Evolutionary conservation across 169 alveolate species (phyloP).

Genomic region (Babesia ovata): DNA sequence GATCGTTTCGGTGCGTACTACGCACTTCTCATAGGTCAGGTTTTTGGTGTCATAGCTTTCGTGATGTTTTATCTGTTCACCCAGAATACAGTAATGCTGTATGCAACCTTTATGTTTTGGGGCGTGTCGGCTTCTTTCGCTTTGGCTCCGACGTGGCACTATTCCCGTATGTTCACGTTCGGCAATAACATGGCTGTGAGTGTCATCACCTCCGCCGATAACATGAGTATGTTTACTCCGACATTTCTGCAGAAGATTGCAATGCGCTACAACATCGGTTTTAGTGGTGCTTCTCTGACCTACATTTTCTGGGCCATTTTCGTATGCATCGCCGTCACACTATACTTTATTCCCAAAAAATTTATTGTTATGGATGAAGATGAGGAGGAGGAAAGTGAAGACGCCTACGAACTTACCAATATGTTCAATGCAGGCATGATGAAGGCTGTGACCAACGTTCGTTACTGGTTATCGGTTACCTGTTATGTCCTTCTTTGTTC

Average conservation of each 20-base stretch:
- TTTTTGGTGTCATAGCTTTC: conserved; percentile 42
- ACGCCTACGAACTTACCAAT: not conserved
- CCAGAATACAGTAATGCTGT: not conserved
- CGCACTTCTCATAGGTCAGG: conserved; percentile 26
- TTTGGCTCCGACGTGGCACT: conserved; percentile 49
- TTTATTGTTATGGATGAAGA: conserved; percentile 24
- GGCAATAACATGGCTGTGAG: conserved; percentile 53
- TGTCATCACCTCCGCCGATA: conserved; percentile 54
- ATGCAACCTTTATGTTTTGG: conserved; percentile 41
- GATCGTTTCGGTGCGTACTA: conserved; percentile 41
- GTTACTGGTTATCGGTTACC: conserved; percentile 37
- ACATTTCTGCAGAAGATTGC: conserved; percentile 15
- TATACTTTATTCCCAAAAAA: conserved; percentile 43
- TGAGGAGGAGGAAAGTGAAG: conserved; percentile 1
- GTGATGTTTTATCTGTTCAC: conserved; percentile 26
- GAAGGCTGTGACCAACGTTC: conserved; percentile 12
- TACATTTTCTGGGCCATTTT: conserved; percentile 55
- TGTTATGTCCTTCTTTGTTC: conserved; percentile 43
- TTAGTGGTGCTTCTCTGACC: conserved; percentile 16
- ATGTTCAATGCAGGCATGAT: conserved; percentile 16
- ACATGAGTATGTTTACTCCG: conserved; percentile 54
- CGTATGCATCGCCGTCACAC: conserved; percentile 22
- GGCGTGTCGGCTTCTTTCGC: conserved; percentile 54
- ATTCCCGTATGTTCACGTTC: conserved; percentile 54
- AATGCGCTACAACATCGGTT: conserved; percentile 19